A percentile compares a stretch with the other conserved stretches of the same genome.
Evolutionary conservation across 2,329 filamentous ascomycete species (phyloP).

Genomic region (Hypoxylon sp.): DNA sequence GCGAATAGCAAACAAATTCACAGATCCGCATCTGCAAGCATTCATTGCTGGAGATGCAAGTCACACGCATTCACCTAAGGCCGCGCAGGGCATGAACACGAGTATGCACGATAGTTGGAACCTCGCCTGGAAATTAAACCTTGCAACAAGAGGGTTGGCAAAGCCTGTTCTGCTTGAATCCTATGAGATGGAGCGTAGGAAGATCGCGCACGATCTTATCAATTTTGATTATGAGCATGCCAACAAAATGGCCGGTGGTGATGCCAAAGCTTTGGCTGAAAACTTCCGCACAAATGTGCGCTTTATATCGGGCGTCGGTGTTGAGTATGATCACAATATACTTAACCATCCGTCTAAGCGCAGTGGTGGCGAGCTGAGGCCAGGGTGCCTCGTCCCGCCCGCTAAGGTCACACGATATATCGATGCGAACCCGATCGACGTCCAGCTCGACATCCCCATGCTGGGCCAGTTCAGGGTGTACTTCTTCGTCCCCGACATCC

Average conservation of each 20-base stretch:
- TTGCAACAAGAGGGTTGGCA: conserved; percentile 67
- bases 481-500: conserved; percentile 74
- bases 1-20: conserved; percentile 77
- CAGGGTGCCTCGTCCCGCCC: conserved; percentile 71
- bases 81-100: conserved; percentile 71
- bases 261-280: conserved; percentile 71
- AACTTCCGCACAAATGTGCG: conserved; percentile 79
- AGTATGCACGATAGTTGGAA: conserved; percentile 69
- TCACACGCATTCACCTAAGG: conserved; percentile 73
- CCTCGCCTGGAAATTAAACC: conserved; percentile 59
- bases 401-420: conserved; percentile 80
- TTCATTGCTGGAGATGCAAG: conserved; percentile 75
- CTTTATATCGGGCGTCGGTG: conserved; percentile 80
- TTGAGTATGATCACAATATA: conserved; percentile 67
- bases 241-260: conserved; percentile 70
- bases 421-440: conserved; percentile 81
- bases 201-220: conserved; percentile 70
- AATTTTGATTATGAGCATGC: conserved; percentile 70
- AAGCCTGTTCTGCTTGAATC: conserved; percentile 67
- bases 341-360: conserved; percentile 61
- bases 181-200: conserved; percentile 73
- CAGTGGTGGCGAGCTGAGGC: conserved; percentile 61
- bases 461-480: conserved; percentile 83
- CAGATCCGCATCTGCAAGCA: conserved; percentile 70
- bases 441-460: conserved; percentile 83